Evolutionary conservation across 345 rosid genomes (phyloP), one percentile per base, ranked within the genome.

Genomic region (Geranium rotundifolium): DNA sequence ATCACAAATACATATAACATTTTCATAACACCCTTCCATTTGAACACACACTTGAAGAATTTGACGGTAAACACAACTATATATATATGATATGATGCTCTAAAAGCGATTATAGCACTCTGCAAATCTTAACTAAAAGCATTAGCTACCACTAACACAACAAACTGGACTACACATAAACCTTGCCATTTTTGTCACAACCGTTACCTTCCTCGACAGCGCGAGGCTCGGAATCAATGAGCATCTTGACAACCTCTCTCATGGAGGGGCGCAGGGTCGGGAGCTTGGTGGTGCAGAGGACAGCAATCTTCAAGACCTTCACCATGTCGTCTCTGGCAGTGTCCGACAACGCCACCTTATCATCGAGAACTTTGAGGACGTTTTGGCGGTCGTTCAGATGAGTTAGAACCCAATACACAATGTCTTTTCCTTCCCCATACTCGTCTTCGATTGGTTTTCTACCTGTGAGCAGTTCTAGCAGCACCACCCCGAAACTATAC

Each of bases 401-500:
- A 57, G 79, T 75, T 23, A 68, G 76, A 31, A 82, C 91, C 90
- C 90, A 83, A 59, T 79, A 78, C 39, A 87, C 97, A 0, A 92
- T 81, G 62, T 87, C 91, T 72, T 84, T 84, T 2, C 88, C 95
- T 31, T 87, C 93, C 31, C 95, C 95, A 17, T 81, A 89, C 62
- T 73, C 80, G 1, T 85, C 93, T 70, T 89, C 98, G 14, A 85
- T 56, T 0, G 97, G 82, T 54, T 66, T 74, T 63, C 74, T 79
- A 37, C 95, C 85, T 0, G 88, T 89, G 1, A 77, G 75, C 19
- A 92, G 54, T 68, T 92, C 96, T 31, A 87, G 76, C 29, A 92
- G 86, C 64, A 92, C 97, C 30, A 92, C 90, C 0, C 98, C 97
- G 13, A 83, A 89, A 65, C 97, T 89, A 68, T 85, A 87, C 8